Conservation (phyloP, 495 filamentous ascomycete species). For the Penicillium steckii region DNA sequence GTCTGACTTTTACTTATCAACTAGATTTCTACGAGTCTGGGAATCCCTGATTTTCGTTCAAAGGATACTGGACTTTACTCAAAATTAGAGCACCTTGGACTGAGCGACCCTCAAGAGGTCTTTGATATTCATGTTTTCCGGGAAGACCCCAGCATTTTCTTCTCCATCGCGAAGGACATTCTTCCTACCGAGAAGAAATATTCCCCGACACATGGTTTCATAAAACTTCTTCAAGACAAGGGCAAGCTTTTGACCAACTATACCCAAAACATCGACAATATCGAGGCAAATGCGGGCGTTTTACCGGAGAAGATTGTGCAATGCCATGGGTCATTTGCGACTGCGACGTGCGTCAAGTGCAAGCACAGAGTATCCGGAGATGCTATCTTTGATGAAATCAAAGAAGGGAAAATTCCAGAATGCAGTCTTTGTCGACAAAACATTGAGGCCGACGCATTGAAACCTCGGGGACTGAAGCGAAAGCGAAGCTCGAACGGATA, state of each 20-base stretch:
- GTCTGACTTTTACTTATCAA: not conserved
- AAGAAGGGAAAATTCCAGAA: conserved; percentile 64
- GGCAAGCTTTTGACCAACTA: conserved; percentile 93
- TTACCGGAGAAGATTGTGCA: conserved; percentile 82
- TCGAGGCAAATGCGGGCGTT: conserved; percentile 87
- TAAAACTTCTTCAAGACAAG: conserved; percentile 88
- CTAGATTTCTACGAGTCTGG: conserved; percentile 71
- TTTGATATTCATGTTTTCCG: conserved; percentile 88
- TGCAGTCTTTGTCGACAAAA: conserved; percentile 43
- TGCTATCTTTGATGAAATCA: conserved; percentile 75
- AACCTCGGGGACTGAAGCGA: conserved; percentile 62
- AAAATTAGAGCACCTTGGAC: conserved; percentile 70
- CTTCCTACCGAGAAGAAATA: conserved; percentile 70
- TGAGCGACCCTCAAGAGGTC: conserved; percentile 88
- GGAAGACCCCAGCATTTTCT: conserved; percentile 88
- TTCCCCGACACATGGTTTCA: conserved; percentile 93
- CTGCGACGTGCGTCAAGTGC: conserved; percentile 86
- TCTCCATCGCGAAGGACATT: conserved; percentile 87
- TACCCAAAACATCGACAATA: conserved; percentile 98
- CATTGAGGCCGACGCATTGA: conserved; percentile 39
- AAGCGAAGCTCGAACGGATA: conserved; percentile 68
- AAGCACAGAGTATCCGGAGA: conserved; percentile 70
- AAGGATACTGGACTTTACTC: conserved; percentile 67
- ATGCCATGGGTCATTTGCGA: conserved; percentile 94
- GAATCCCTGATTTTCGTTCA: conserved; percentile 69